These are phyloP conservation scores for Closterium sp. DNA, from an alignment of 139 green algal genomes.

Conservation along the genomic window DNA sequence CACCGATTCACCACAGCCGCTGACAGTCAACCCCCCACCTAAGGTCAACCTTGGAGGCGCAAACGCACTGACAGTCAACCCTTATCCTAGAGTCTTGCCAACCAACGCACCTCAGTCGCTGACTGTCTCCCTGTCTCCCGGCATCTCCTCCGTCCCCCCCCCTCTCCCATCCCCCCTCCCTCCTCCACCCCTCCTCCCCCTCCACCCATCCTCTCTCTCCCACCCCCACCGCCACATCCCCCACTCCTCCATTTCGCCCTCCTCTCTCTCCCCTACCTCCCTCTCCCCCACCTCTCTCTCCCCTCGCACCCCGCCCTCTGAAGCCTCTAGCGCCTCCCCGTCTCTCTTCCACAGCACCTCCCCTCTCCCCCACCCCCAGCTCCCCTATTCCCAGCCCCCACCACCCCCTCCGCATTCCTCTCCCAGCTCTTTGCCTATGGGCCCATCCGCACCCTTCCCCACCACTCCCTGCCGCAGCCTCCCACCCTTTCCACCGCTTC, in stretches of 20 bases:
- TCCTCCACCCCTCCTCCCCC: background rate
- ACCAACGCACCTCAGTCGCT: too few species aligned
- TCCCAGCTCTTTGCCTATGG: background rate
- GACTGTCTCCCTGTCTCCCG: too few species aligned
- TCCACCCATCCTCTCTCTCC: too few species aligned
- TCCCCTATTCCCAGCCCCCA: background rate
- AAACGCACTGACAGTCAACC: too few species aligned
- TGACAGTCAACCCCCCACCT: too few species aligned
- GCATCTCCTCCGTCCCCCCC: too few species aligned
- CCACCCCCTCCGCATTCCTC: background rate
- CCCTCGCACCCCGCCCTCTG: background rate
- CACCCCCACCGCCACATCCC: too few species aligned
- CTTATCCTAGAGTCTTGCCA: too few species aligned
- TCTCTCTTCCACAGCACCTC: background rate
- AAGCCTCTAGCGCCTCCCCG: background rate
- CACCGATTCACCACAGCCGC: too few species aligned
- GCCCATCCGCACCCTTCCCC: background rate
- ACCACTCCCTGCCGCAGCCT: background rate
- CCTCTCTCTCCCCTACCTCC: background rate
- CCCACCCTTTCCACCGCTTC: background rate
- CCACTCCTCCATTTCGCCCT: too few species aligned
- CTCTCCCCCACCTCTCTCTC: background rate
- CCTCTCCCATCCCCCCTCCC: background rate
- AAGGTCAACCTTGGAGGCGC: too few species aligned
- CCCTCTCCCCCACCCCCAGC: background rate